phyloP scores from a whole-genome alignment of 1,284 basidiomycete genomes.

The Tranzscheliella williamsii region DNA sequence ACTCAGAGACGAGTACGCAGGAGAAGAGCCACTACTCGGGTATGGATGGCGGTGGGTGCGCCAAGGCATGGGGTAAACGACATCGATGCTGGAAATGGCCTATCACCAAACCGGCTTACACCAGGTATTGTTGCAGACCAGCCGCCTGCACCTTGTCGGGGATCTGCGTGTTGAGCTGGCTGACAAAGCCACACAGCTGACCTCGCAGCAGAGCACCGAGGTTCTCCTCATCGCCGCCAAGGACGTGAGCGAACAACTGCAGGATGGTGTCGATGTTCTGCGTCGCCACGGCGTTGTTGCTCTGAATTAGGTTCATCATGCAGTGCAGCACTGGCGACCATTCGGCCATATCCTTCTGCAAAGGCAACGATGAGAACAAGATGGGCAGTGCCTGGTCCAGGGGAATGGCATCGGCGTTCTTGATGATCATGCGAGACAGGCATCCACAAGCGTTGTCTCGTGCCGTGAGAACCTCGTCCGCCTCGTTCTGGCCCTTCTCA shows the following conservation, averaged over 20 bases:
- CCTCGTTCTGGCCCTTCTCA: slow-evolving; percentile 66
- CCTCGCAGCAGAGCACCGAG: slow-evolving; percentile 63
- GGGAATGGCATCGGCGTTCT: slow-evolving; percentile 79
- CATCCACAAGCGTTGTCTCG: slow-evolving; percentile 95
- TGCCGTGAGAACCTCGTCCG: slow-evolving; percentile 75
- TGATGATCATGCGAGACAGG: slow-evolving; percentile 82
- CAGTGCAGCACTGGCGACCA: slow-evolving; percentile 78
- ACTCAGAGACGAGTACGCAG: background rate
- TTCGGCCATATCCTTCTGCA: slow-evolving; percentile 79
- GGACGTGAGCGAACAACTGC: slow-evolving; percentile 78
- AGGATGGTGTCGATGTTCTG: slow-evolving; percentile 80
- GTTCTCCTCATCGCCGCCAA: slow-evolving; percentile 64
- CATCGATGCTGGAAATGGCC: too few relatives aligned
- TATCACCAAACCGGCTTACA: too few relatives aligned
- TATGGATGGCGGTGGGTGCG: too few relatives aligned
- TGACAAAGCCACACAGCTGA: slow-evolving; percentile 68
- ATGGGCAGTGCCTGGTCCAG: slow-evolving; percentile 83
- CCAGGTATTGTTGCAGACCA: slow-evolving; percentile 66
- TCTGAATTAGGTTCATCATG: slow-evolving; percentile 83
- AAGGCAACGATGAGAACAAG: slow-evolving; percentile 78
- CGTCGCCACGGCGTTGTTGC: slow-evolving; percentile 71
- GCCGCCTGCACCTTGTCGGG: slow-evolving; percentile 76
- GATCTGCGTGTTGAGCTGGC: slow-evolving; percentile 73
- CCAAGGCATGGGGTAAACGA: too few relatives aligned
- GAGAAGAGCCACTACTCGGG: slow-evolving; percentile 35